Evolutionary conservation across 1,284 basidiomycete species (phyloP), one percentile per base, ranked within the genome.

Genomic region (Apiotrichum domesticum): DNA sequence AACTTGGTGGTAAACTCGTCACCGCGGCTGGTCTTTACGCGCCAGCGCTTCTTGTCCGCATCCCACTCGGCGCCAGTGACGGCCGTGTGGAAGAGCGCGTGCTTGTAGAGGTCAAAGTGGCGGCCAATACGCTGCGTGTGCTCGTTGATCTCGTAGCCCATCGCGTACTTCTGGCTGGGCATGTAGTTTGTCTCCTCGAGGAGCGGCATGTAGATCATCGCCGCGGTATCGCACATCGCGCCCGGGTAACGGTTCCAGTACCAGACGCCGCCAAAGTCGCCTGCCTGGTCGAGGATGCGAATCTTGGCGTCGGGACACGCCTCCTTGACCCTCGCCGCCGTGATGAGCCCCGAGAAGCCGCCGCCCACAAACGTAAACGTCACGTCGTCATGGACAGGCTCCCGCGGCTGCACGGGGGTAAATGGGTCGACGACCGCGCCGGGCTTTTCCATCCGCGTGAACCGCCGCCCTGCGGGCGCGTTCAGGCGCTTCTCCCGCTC

Each of bases 241-340:
- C 47, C 47, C 6, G 47, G 47, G 47, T 49, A 49, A 5, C 47
- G 47, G 47, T 49, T 49, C 47, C 47, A 49, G 47, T 37, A 49
- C 47, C 47, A 49, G 6, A 39, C 37, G 34, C 47, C 47, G n/a
- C 47, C 47, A 49, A 49, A 35, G 47, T 49, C 47, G 35, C 37
- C 47, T 35, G 47, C 47, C 34, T 35, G 35, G 34, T 49, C 47
- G 47, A 49, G 44, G 44, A 46, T 46, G 29, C 44, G 44, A 13
- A 46, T 39, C 7, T 6, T 7, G 7, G 37, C 37, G 37, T 39
- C 37, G 37, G 37, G 37, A 6, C 6, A 15, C 7, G 44, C 44
- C 44, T 46, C 21, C 32, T 46, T 46, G 44, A 46, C 44, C 9
- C 44, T 15, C 44, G 44, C 44, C 13, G 21, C 13, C 44, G 44